A percentile compares a stretch with the other conserved stretches of the same genome.
phyloP scores from a whole-genome alignment of 441 rosid genomes.

The Arabidopsis hybrid region DNA sequence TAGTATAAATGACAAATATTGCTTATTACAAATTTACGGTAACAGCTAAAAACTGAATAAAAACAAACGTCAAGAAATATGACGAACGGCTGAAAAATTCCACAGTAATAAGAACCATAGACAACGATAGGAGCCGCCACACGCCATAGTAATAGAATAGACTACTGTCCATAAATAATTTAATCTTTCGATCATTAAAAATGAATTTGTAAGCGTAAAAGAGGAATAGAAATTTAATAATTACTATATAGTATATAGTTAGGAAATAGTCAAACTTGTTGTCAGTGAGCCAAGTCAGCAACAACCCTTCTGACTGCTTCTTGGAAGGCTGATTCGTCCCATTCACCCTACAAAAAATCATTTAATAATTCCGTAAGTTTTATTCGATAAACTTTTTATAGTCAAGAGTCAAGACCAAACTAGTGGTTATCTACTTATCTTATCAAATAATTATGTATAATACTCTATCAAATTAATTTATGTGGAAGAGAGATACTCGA shows the following conservation, averaged over 20 bases:
- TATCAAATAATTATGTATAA: constrained; percentile 6
- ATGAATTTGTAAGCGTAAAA: constrained; percentile 1
- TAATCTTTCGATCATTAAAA: background rate
- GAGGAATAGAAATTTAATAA: background rate
- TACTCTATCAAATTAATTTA: constrained; percentile 4
- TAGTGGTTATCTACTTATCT: constrained; percentile 35
- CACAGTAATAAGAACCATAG: constrained; percentile 22
- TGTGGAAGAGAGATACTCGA: constrained; percentile 4
- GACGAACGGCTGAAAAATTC: constrained; percentile 30
- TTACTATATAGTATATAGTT: too few species aligned
- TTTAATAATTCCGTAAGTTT: background rate
- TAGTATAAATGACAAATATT: background rate
- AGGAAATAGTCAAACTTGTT: constrained; percentile 25
- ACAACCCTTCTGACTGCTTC: constrained; percentile 76
- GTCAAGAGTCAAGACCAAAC: constrained; percentile 22
- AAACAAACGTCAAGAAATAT: background rate
- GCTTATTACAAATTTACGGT: background rate
- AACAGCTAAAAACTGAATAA: background rate
- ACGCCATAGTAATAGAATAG: background rate
- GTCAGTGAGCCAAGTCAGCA: constrained; percentile 60
- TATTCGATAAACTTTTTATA: background rate
- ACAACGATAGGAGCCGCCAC: constrained; percentile 31
- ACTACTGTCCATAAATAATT: background rate
- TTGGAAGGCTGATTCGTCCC: constrained; percentile 81
- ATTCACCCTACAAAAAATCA: constrained; percentile 60